Evolutionary conservation across 164 flowering plant genomes (phyloP), one percentile per base, ranked within the genome.

Genomic region (Malania oleifera): DNA sequence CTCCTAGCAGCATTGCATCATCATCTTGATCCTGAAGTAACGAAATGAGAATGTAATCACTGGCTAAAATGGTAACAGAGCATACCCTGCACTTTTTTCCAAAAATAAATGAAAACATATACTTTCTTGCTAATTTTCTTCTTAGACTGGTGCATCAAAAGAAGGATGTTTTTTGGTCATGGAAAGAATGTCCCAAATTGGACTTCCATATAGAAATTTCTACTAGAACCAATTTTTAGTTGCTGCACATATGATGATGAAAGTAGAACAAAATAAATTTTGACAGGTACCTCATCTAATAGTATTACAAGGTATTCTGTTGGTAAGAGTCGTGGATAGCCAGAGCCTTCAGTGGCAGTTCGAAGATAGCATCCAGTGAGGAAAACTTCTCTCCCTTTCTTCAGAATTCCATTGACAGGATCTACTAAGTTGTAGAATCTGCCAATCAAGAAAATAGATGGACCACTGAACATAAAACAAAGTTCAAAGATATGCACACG

Each of bases 1-100:
- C 95, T 63, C 82, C 99, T 44, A 93, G 66, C 40, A 90, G 81
- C 81, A 93, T 83, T 27, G 89, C 95, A 79, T 90, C 99, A 77
- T 86, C 95, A 76, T 93, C 99, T 67, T 78, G 70, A 61, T 86
- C 89, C 97, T 93, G 78, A 59, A 67, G 41, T 17, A 67, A 29
- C 18, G n/a, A 24, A 55, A 17, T 34, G 38, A 52, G 46, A 60
- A 50, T 41, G 51, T 50, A 12, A 57, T 10, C 18, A 52, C 23
- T 52, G 55, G 9, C 27, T 15, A 31, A 12, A 14, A 52, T 17
- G 4, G 38, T 22, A 27, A 7, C 14, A 2, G 29, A 27, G 17
- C 10, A 10, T n/a, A 26, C 19, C 55, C 35, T 26, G 23, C 23
- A 15, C 24, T n/a, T 18, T 5, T 20, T 45, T 10, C 18, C 10